Evolutionary conservation across 441 rosid genomes (phyloP).

Genomic region (Hura crepitans): DNA sequence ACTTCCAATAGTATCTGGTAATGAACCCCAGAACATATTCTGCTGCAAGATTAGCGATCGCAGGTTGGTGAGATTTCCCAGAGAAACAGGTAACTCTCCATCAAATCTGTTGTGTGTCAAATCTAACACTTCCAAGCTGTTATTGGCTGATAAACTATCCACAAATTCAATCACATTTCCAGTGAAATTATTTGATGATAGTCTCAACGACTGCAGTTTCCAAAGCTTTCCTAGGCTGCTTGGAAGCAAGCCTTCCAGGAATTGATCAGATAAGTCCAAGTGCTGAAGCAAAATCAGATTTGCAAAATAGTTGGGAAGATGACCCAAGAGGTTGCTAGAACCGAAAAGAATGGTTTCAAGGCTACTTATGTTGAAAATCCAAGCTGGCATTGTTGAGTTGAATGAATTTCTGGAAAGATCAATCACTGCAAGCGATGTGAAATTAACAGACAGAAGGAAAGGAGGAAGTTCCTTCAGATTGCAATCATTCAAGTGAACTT

Average conservation of each 20-base stretch:
- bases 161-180: constrained; percentile 33
- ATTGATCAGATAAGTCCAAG: constrained; percentile 12
- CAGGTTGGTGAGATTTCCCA: constrained; percentile 35
- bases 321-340: constrained; percentile 6
- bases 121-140: constrained; percentile 32
- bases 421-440: constrained; percentile 20
- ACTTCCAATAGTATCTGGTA: constrained; percentile 34
- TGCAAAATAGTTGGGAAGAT: constrained; percentile 5
- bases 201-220: constrained; percentile 10
- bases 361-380: constrained; percentile 13
- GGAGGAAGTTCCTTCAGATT: constrained; percentile 16
- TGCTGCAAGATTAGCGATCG: constrained; percentile 27
- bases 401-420: constrained; percentile 23
- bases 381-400: constrained; percentile 12
- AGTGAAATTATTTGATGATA: constrained; percentile 10
- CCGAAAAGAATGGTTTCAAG: constrained; percentile 8
- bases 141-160: constrained; percentile 31
- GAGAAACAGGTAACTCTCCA: constrained; percentile 27
- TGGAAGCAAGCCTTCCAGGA: constrained; percentile 2
- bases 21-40: constrained; percentile 34
- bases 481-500: constrained; percentile 32
- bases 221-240: constrained; percentile 13
- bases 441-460: constrained; percentile 14
- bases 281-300: constrained; percentile 17
- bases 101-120: constrained; percentile 16